Evolutionary conservation across 345 rosid species (phyloP).

Genomic region (Passiflora organensis): DNA sequence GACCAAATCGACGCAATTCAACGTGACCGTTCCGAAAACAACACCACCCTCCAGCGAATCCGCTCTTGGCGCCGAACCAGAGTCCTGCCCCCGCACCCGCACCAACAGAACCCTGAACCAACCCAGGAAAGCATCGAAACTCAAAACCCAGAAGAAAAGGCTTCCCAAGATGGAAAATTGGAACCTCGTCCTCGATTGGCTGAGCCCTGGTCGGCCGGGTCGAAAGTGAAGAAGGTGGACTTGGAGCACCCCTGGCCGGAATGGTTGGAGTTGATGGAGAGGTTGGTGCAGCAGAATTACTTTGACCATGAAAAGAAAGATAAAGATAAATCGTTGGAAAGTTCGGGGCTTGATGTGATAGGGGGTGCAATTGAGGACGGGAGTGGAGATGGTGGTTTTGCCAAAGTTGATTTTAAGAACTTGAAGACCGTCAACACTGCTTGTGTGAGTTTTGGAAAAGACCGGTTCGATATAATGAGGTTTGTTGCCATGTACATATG

Average conservation of each 20-base stretch:
- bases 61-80: conserved; percentile 91
- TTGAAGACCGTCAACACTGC: conserved; percentile 74
- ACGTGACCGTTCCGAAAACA: conserved; percentile 54
- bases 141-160: conserved; percentile 6
- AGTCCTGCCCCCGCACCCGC: conserved; percentile 19
- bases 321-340: conserved; percentile 54
- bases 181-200: conserved; percentile 3
- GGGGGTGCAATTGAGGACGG: conserved; percentile 10
- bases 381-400: conserved; percentile 16
- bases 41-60: conserved; percentile 74
- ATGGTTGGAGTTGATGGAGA: conserved; percentile 94
- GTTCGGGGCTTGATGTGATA: conserved; percentile 46
- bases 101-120: conserved; percentile 13
- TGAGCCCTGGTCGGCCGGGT: conserved; percentile 9
- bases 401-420: conserved; percentile 48
- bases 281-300: conserved; percentile 78
- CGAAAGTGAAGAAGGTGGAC: conserved; percentile 36
- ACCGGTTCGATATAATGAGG: conserved; percentile 60
- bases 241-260: conserved; percentile 97
- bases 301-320: conserved; percentile 77
- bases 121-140: not conserved
- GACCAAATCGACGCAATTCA: conserved; percentile 85
- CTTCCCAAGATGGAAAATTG: not conserved
- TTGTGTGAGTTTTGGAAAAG: conserved; percentile 83
- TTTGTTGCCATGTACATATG: not conserved